Conservation (phyloP, 169 alveolate species). For the Plasmodium falciparum region DNA sequence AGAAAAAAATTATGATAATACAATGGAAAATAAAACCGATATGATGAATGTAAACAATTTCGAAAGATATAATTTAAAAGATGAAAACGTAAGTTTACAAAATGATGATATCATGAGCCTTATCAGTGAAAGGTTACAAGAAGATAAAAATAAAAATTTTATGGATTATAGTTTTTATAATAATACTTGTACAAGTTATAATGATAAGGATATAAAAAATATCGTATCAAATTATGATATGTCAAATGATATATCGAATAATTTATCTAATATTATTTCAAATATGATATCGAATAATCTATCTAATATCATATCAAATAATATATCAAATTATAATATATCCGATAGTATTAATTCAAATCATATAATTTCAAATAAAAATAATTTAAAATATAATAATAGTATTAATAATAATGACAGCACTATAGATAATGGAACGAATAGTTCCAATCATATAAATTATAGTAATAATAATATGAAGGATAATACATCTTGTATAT, state of each 20-base stretch:
- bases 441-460: not conserved
- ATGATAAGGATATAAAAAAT: too few species aligned
- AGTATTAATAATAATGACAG: slow-evolving; percentile 13
- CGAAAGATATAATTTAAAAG: slow-evolving; percentile 13
- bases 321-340: too few species aligned
- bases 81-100: not conserved
- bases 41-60: not conserved
- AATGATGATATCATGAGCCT: not conserved
- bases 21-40: not conserved
- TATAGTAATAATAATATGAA: not conserved
- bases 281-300: too few species aligned
- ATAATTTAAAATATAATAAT: not conserved
- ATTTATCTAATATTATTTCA: too few species aligned
- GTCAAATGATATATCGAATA: too few species aligned
- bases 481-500: not conserved
- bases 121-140: slow-evolving; percentile 9
- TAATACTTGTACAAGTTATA: not conserved
- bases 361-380: not conserved
- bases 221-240: not conserved
- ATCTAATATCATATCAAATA: too few species aligned
- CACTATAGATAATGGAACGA: not conserved
- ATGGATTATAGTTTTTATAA: not conserved
- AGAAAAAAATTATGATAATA: slow-evolving; percentile 4
- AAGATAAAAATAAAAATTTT: not conserved
- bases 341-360: too few species aligned